These are phyloP conservation scores for Coriolopsis trogii DNA, from an alignment of 1,284 basidiomycete species.

Conservation along the genomic window DNA sequence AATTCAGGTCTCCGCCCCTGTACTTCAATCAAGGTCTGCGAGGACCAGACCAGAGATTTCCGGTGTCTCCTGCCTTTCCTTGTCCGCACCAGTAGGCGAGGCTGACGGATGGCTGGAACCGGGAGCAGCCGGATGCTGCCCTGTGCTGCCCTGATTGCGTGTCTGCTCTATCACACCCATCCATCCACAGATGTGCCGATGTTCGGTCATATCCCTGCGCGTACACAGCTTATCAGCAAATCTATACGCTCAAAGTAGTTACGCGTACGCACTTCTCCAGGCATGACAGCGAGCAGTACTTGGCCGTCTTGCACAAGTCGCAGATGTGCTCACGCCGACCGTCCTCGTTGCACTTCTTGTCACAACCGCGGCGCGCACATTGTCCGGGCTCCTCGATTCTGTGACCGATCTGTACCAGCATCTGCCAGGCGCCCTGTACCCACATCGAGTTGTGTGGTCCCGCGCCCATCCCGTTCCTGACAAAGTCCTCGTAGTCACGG, in stretches of 20 bases:
- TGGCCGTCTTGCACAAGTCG: background rate
- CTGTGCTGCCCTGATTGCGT: background rate
- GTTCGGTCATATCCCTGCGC: background rate
- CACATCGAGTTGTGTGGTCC: background rate
- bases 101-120: too few relatives aligned
- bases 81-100: too few relatives aligned
- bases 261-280: background rate
- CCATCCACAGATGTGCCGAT: conserved; percentile 2
- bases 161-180: background rate
- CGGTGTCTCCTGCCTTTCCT: too few relatives aligned
- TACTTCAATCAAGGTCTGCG: too few relatives aligned
- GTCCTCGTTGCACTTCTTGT: background rate
- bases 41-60: too few relatives aligned
- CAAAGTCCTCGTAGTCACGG: background rate
- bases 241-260: background rate
- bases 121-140: too few relatives aligned
- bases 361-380: conserved; percentile 3
- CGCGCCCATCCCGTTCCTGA: background rate
- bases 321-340: background rate
- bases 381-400: background rate
- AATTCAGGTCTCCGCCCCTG: too few relatives aligned
- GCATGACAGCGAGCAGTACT: conserved; percentile 4
- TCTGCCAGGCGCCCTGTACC: conserved; percentile 5
- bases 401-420: background rate
- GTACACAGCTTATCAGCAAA: background rate